phyloP scores from a whole-genome alignment of 1,284 basidiomycete species.

The Cystobasidium sp. region DNA sequence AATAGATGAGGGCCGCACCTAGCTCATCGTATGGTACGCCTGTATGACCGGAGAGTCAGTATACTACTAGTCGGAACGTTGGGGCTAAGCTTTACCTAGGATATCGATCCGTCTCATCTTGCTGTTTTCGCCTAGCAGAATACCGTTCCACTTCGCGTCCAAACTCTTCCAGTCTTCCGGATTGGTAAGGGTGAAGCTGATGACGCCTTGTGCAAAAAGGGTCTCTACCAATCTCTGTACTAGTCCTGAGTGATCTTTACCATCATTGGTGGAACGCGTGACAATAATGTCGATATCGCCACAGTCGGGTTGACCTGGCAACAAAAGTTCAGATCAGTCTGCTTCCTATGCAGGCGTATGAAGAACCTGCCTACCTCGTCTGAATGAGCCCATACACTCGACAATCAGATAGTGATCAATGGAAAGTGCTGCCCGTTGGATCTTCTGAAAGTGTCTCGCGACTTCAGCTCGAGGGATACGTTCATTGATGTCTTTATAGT shows the following conservation, averaged over 20 bases:
- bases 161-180: constrained; percentile 70
- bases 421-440: constrained; percentile 69
- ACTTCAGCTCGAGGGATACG: constrained; percentile 86
- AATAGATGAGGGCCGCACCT: constrained; percentile 85
- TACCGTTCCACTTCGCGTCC: constrained; percentile 77
- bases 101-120: constrained; percentile 75
- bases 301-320: constrained; percentile 62
- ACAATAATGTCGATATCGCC: constrained; percentile 90
- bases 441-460: constrained; percentile 69
- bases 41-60: neutral
- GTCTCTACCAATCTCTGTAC: constrained; percentile 64
- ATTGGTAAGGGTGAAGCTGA: constrained; percentile 70
- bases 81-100: too few species aligned
- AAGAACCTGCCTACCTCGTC: constrained; percentile 59
- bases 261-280: constrained; percentile 72
- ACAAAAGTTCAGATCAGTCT: neutral
- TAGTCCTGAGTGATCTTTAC: constrained; percentile 69
- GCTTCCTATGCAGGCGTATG: neutral
- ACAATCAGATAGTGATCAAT: constrained; percentile 75
- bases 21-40: constrained; percentile 70
- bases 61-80: too few species aligned
- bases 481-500: constrained; percentile 76
- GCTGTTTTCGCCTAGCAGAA: constrained; percentile 60
- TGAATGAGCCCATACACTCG: constrained; percentile 82
- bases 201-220: constrained; percentile 66